phyloP scores from a whole-genome alignment of 1,284 basidiomycete species.

The Coniophora puteana region DNA sequence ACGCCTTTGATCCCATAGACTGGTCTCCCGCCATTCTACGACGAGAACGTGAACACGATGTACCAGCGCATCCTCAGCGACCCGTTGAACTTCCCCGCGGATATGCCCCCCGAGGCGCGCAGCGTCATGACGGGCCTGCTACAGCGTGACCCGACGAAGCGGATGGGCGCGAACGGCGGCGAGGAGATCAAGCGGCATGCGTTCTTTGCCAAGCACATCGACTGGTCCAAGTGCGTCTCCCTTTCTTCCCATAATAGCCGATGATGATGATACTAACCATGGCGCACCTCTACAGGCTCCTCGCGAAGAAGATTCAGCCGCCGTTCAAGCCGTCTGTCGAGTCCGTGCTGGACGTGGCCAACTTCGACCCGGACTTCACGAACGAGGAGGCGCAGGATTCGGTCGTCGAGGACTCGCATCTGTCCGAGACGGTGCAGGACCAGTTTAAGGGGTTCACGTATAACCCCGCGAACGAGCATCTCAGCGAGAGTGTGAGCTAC shows the following conservation, averaged over 20 bases:
- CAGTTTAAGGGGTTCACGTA: conserved; percentile 90
- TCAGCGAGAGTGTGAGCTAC: conserved; percentile 74
- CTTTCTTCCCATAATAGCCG: background rate
- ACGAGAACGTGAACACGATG: conserved; percentile 97
- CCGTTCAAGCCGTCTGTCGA: conserved; percentile 98
- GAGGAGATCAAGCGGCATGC: conserved; percentile 96
- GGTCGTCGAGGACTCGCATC: conserved; percentile 87
- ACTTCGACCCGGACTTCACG: conserved; percentile 95
- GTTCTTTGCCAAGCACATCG: conserved; percentile 94
- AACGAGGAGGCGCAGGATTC: conserved; percentile 91
- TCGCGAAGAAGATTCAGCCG: conserved; percentile 96
- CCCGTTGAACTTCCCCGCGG: conserved; percentile 90
- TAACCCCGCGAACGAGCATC: conserved; percentile 76
- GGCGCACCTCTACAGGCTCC: conserved; percentile 49
- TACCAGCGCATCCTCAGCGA: conserved; percentile 97
- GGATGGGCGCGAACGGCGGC: conserved; percentile 89
- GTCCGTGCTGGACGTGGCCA: conserved; percentile 80
- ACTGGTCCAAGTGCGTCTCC: conserved; percentile 69
- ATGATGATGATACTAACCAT: conserved; percentile 12
- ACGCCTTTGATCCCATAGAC: conserved; percentile 46
- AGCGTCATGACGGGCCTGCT: conserved; percentile 87
- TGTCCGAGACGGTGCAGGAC: conserved; percentile 93
- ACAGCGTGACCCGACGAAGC: conserved; percentile 82
- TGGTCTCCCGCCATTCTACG: conserved; percentile 97
- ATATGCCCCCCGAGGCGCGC: conserved; percentile 86